Percentiles rank a stretch among this genome's conserved stretches.
These are phyloP conservation scores for Kwoniella dendrophila DNA, from an alignment of 768 basidiomycete species.

Conservation along the genomic window DNA sequence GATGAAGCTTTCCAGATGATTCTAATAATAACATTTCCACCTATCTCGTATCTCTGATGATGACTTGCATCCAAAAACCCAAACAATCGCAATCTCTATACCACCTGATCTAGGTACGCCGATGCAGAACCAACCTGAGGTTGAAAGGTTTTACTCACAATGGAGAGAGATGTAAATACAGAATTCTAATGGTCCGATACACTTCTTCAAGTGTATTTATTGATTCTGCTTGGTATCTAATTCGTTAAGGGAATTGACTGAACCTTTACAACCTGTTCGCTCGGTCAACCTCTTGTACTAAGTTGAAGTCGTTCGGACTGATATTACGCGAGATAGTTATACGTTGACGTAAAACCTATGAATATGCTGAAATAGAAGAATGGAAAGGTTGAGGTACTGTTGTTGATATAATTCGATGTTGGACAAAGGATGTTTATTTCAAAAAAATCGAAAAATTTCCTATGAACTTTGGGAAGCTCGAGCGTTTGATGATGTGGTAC, in stretches of 20 bases:
- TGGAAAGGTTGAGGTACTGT: no score
- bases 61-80: no score
- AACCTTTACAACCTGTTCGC: no score
- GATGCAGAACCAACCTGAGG: background rate
- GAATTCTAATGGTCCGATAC: background rate
- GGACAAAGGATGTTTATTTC: slow-evolving; percentile 11
- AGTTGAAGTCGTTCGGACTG: background rate
- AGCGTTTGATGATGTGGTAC: background rate
- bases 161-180: background rate
- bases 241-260: no score
- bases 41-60: no score
- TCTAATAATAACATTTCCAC: no score
- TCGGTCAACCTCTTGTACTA: background rate
- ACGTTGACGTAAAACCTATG: background rate
- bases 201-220: background rate
- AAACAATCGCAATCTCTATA: background rate
- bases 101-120: background rate
- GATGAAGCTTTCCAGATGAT: no score
- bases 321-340: background rate
- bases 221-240: no score
- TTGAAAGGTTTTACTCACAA: background rate
- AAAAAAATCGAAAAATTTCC: background rate
- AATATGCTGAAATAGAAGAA: background rate
- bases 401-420: background rate
- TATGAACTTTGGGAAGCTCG: slow-evolving; percentile 1